Percentiles rank a stretch among this genome's conserved stretches.
Evolutionary conservation across 495 filamentous ascomycete genomes (phyloP).

Genomic region (Talaromyces stipitatus): DNA sequence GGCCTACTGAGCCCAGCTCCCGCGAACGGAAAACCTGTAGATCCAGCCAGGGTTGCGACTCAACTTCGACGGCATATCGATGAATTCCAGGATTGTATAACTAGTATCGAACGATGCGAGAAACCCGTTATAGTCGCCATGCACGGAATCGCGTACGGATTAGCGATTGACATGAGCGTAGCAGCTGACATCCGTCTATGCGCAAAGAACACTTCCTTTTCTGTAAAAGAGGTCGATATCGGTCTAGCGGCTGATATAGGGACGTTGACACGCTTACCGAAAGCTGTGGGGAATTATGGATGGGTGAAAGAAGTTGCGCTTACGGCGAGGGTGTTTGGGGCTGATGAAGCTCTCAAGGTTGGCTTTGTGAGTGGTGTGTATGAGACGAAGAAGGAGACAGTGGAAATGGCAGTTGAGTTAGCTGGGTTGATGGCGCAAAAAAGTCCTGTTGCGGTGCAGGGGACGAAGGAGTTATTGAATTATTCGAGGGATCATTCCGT

Average conservation of each 20-base stretch:
- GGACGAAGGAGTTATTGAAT: conserved; percentile 90
- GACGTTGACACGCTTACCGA: conserved; percentile 77
- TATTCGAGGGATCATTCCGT: conserved; percentile 72
- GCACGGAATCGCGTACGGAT: conserved; percentile 72
- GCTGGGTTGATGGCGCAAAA: conserved; percentile 65
- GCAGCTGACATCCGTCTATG: conserved; percentile 77
- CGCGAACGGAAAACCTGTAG: conserved; percentile 22
- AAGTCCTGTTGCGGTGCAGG: conserved; percentile 86
- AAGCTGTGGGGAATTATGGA: conserved; percentile 63
- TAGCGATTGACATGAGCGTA: conserved; percentile 76
- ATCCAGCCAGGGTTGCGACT: conserved; percentile 61
- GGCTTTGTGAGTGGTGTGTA: conserved; percentile 81
- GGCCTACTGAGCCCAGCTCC: conserved; percentile 12
- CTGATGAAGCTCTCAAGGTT: conserved; percentile 70
- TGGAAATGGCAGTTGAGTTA: conserved; percentile 56
- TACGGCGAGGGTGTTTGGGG: conserved; percentile 67
- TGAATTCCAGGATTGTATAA: conserved; percentile 73
- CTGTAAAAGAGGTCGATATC: conserved; percentile 93
- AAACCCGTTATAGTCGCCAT: conserved; percentile 86
- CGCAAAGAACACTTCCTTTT: conserved; percentile 53
- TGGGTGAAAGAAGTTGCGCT: conserved; percentile 93
- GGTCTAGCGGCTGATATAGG: conserved; percentile 92
- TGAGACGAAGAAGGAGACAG: conserved; percentile 52
- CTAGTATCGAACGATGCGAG: conserved; percentile 72
- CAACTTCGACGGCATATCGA: conserved; percentile 57